phyloP scores from a whole-genome alignment of 2,329 filamentous ascomycete species.

The Chaetomium sp. region DNA sequence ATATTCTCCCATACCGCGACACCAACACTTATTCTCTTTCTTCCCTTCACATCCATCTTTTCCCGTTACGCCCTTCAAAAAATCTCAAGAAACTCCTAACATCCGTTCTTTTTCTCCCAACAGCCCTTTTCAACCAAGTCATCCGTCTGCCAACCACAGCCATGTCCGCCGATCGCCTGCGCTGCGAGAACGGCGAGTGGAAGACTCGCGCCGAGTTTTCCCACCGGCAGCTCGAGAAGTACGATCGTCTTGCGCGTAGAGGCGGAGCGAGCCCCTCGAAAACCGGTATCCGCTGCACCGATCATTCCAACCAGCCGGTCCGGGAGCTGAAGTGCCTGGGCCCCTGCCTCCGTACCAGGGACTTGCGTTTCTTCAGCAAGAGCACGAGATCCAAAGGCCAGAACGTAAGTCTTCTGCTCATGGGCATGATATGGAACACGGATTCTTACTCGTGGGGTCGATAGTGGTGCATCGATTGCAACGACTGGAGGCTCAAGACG shows the following conservation, averaged over 20 bases:
- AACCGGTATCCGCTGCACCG: constrained; percentile 27
- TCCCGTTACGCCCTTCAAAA: no score
- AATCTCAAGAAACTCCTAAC: no score
- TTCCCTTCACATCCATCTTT: no score
- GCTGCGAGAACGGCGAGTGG: constrained; percentile 28
- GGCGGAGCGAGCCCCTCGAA: constrained; percentile 17
- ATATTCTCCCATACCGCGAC: no score
- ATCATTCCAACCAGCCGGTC: constrained; percentile 16
- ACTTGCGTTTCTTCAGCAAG: constrained; percentile 30
- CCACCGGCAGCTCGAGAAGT: constrained; percentile 26
- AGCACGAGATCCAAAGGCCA: constrained; percentile 26
- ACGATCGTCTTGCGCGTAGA: constrained; percentile 11
- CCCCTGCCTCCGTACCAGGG: constrained; percentile 27
- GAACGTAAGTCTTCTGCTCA: constrained; percentile 24
- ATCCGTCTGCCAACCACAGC: neutral
- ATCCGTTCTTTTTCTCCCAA: neutral
- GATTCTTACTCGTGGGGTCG: constrained; percentile 24
- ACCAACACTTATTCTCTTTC: no score
- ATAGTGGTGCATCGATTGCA: constrained; percentile 31
- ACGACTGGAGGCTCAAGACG: constrained; percentile 26
- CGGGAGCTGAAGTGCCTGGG: constrained; percentile 26
- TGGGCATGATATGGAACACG: constrained; percentile 5
- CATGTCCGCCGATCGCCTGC: constrained; percentile 22
- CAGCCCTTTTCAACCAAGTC: neutral
- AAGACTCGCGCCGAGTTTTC: constrained; percentile 26